A percentile compares a stretch with the other conserved stretches of the same genome.
Conservation (phyloP, 805 yeast genomes). For the Zygotorulaspora sp. region DNA sequence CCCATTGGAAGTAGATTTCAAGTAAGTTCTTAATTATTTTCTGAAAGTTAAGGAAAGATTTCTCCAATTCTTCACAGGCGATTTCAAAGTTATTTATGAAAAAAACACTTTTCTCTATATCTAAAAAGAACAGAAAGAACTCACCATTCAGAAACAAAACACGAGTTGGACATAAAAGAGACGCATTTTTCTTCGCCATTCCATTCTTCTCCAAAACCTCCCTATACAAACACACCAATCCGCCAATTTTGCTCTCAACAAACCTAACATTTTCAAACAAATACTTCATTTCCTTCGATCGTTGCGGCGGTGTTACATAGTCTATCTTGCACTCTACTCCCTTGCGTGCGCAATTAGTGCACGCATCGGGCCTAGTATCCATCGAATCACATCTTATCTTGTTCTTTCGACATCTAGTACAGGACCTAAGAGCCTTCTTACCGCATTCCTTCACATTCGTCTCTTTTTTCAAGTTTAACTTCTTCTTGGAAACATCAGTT, state of each 20-base stretch:
- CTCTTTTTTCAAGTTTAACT: background rate
- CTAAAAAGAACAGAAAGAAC: constrained; percentile 11
- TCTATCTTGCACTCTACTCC: constrained; percentile 52
- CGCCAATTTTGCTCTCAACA: constrained; percentile 10
- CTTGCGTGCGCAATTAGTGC: constrained; percentile 52
- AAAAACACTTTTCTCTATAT: constrained; percentile 10
- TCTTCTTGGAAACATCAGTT: background rate
- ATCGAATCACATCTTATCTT: constrained; percentile 62
- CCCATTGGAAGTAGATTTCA: constrained; percentile 16
- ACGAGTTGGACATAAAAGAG: constrained; percentile 6
- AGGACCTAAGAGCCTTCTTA: constrained; percentile 47
- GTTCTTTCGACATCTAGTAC: constrained; percentile 60
- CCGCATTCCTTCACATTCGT: background rate
- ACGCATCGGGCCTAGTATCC: constrained; percentile 48
- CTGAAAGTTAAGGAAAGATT: constrained; percentile 12
- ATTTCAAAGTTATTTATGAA: constrained; percentile 19
- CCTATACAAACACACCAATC: constrained; percentile 10
- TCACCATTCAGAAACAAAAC: constrained; percentile 13
- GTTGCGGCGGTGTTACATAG: constrained; percentile 48
- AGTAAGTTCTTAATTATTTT: constrained; percentile 10
- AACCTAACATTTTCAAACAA: constrained; percentile 32
- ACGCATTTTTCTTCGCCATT: background rate
- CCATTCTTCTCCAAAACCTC: constrained; percentile 5
- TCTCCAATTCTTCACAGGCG: constrained; percentile 6
- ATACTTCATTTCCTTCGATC: constrained; percentile 40